Evolutionary conservation across 257 asterid species (phyloP).

Genomic region (Plantago major): DNA sequence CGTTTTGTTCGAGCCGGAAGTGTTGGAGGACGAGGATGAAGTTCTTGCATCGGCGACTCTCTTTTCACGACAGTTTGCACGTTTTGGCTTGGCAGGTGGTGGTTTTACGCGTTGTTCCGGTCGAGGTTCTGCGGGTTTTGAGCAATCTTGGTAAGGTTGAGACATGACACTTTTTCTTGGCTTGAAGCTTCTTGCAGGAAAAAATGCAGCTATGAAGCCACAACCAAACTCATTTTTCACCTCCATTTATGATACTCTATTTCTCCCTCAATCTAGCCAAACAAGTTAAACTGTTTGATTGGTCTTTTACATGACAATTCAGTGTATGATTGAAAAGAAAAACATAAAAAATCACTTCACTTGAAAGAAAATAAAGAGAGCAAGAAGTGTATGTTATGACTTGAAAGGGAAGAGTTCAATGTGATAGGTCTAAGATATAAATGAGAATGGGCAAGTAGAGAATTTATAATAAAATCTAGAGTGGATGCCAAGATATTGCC

Average conservation of each 20-base stretch:
- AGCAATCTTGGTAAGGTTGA: constrained; percentile 10
- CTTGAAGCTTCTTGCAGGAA: constrained; percentile 24
- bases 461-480: constrained; percentile 22
- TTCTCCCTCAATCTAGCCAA: constrained; percentile 27
- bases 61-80: constrained; percentile 12
- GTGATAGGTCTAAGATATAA: constrained; percentile 22
- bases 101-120: constrained; percentile 8
- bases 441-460: constrained; percentile 2
- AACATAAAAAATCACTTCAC: constrained; percentile 3
- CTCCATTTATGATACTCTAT: constrained; percentile 17
- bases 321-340: not conserved
- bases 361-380: constrained; percentile 9
- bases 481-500: constrained; percentile 44
- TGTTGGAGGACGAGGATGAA: constrained; percentile 27
- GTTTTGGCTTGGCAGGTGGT: constrained; percentile 15
- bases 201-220: constrained; percentile 42
- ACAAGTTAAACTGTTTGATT: not conserved
- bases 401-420: constrained; percentile 40
- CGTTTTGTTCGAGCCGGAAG: constrained; percentile 18
- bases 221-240: constrained; percentile 42
- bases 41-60: constrained; percentile 18
- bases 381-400: constrained; percentile 20
- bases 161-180: constrained; percentile 22
- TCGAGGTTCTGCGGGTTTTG: constrained; percentile 22
- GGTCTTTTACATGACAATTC: not conserved